Evolutionary conservation across 768 basidiomycete species (phyloP), one percentile per base, ranked within the genome.

Genomic region (Terana coerulea): DNA sequence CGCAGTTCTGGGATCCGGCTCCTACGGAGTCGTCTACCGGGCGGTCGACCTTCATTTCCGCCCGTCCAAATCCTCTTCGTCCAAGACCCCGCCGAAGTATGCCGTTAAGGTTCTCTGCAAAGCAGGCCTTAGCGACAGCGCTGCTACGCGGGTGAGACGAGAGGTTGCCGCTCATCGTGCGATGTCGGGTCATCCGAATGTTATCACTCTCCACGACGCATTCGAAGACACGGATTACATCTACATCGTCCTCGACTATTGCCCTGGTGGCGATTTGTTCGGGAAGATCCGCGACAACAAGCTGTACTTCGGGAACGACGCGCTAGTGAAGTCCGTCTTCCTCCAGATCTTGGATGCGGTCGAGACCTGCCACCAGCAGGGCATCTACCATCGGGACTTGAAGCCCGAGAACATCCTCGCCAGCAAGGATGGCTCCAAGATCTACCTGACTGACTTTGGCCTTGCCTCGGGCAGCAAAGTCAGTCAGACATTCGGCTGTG

Each of bases 141-240:
- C 47, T 26, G 14, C 26, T 19, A 15, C 11, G 37, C 47, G 47
- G 25, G 47, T 49, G 41, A 43, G 53, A 39, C 77, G 89, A 42
- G 93, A 95, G 70, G 78, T 94, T 36, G 62, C 66, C 22, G 68
- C 79, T 36, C 85, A 86, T 59, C 67, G 69, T 33, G 49, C 71
- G 47, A 82, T 85, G 45, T 71, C 76, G 39, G 69, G 69, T n/a
- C 84, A 84, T 54, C 74, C 77, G 10, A 79, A 81, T 57, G 76
- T 97, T 64, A 76, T 93, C 50, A 81, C 84, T 2, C 70, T 93
- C 46, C 80, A 86, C 65, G 74, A 78, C 26, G 72, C 80, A 54
- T 73, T 91, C 62, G 75, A 78, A 54, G 84, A 88, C 55, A 74
- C 75, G 25, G 66, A 71, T 25, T 84, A 75, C 63, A 66, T 90